These are phyloP conservation scores for Dactylella cylindrospora DNA, from an alignment of 2,329 filamentous ascomycete genomes.

Conservation along the genomic window DNA sequence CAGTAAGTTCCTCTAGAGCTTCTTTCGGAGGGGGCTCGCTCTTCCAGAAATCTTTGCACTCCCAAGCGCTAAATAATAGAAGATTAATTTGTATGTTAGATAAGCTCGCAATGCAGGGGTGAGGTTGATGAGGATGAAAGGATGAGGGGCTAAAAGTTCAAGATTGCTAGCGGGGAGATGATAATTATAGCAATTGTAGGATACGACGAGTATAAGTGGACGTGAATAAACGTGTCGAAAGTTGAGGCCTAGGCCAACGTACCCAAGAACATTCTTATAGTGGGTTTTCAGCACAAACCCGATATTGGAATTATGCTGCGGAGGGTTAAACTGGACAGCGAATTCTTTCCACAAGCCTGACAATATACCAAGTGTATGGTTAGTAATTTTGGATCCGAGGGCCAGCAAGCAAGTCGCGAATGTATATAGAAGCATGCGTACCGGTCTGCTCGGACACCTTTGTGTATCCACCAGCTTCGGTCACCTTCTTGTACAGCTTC, in stretches of 20 bases:
- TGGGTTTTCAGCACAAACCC: slow-evolving; percentile 83
- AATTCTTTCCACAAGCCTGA: slow-evolving; percentile 77
- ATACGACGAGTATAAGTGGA: too few relatives aligned
- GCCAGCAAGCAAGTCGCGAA: background rate
- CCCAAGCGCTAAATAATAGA: slow-evolving; percentile 63
- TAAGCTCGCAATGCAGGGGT: background rate
- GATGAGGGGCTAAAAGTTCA: slow-evolving; percentile 47
- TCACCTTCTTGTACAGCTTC: slow-evolving; percentile 75
- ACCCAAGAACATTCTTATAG: slow-evolving; percentile 85
- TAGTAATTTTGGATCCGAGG: background rate
- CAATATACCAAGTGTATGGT: background rate
- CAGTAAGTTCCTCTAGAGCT: slow-evolving; percentile 76
- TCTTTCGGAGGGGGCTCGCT: slow-evolving; percentile 83
- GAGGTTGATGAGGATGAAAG: background rate
- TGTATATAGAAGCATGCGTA: slow-evolving; percentile 9
- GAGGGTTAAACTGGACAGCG: slow-evolving; percentile 73
- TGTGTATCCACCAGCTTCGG: slow-evolving; percentile 80
- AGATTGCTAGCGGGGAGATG: slow-evolving; percentile 2
- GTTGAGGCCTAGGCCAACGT: slow-evolving; percentile 46
- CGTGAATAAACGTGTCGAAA: slow-evolving; percentile 1
- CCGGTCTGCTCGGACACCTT: slow-evolving; percentile 74
- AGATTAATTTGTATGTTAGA: background rate
- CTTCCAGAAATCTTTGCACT: slow-evolving; percentile 75
- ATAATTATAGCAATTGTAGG: too few relatives aligned
- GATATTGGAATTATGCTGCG: slow-evolving; percentile 72